Conservation (phyloP, 768 basidiomycete genomes). For the Auriculariales sp. region DNA sequence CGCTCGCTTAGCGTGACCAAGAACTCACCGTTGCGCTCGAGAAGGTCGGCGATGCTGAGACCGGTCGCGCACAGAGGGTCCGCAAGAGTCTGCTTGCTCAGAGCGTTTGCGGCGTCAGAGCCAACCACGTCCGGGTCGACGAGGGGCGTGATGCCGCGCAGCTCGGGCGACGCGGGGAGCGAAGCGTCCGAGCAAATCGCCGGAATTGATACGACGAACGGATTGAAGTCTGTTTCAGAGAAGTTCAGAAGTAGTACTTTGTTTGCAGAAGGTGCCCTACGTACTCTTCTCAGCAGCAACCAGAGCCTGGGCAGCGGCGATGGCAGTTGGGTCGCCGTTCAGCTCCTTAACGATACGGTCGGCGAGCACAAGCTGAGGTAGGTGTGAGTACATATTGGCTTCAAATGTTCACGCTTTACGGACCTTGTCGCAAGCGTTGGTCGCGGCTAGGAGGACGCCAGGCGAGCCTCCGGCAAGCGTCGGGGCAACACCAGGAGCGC, state of each 20-base stretch:
- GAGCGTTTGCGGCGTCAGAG: not conserved
- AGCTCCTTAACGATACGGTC: not conserved
- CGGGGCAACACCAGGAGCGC: not conserved
- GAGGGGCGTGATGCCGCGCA: constrained; percentile 1
- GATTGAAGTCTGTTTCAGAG: too few species aligned
- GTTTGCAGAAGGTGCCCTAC: too few species aligned
- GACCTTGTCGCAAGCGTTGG: not conserved
- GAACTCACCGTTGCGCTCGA: not conserved
- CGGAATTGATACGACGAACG: not conserved
- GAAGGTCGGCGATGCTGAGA: not conserved
- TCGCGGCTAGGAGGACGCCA: not conserved
- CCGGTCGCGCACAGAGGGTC: not conserved
- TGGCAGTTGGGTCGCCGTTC: not conserved
- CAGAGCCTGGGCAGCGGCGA: not conserved
- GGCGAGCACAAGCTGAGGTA: not conserved
- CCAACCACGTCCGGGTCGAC: not conserved
- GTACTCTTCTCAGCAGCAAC: not conserved
- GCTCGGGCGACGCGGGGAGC: not conserved
- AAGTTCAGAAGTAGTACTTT: too few species aligned
- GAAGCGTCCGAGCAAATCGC: not conserved
- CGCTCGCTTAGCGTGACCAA: too few species aligned
- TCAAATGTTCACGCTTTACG: not conserved
- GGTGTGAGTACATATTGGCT: not conserved
- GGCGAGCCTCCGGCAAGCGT: not conserved
- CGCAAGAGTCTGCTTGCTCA: not conserved